These are phyloP conservation scores for Clonostachys solani DNA, from an alignment of 2,329 filamentous ascomycete genomes.

Conservation along the genomic window DNA sequence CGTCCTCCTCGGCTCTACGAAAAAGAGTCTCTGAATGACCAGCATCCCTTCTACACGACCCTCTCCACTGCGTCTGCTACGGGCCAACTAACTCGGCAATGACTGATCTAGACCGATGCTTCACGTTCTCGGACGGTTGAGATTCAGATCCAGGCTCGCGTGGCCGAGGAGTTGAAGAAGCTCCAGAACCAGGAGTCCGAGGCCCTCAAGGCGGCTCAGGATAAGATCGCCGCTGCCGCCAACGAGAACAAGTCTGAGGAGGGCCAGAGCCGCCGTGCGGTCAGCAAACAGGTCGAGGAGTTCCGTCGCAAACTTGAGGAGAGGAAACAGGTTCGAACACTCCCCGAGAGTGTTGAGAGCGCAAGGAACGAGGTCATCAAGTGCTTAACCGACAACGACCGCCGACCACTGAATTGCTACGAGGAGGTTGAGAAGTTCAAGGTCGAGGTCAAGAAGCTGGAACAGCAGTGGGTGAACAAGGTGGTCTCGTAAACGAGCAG, in stretches of 20 bases:
- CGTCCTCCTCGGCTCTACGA: neutral
- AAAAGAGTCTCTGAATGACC: constrained; percentile 1
- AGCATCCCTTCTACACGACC: neutral
- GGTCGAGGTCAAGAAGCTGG: constrained; percentile 79
- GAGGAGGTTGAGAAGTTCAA: constrained; percentile 89
- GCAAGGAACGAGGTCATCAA: constrained; percentile 73
- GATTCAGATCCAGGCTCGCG: constrained; percentile 82
- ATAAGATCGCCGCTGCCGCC: constrained; percentile 57
- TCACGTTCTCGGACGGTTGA: constrained; percentile 81
- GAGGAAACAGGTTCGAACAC: constrained; percentile 60
- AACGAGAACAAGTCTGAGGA: constrained; percentile 23
- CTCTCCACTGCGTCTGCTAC: neutral
- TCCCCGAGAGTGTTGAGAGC: constrained; percentile 68
- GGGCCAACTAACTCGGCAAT: too few relatives aligned
- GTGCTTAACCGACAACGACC: constrained; percentile 80
- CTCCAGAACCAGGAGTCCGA: constrained; percentile 68
- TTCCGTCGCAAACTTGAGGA: constrained; percentile 56
- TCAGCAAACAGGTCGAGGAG: constrained; percentile 55
- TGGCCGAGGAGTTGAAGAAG: constrained; percentile 78
- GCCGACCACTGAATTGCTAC: constrained; percentile 90
- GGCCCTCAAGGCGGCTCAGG: constrained; percentile 64
- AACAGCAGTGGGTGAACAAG: constrained; percentile 84
- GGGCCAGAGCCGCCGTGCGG: constrained; percentile 35
- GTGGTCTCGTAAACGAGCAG: constrained; percentile 46
- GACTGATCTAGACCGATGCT: constrained; percentile 68